phyloP scores from a whole-genome alignment of 1,284 basidiomycete genomes.

The Heliocybe sulcata region DNA sequence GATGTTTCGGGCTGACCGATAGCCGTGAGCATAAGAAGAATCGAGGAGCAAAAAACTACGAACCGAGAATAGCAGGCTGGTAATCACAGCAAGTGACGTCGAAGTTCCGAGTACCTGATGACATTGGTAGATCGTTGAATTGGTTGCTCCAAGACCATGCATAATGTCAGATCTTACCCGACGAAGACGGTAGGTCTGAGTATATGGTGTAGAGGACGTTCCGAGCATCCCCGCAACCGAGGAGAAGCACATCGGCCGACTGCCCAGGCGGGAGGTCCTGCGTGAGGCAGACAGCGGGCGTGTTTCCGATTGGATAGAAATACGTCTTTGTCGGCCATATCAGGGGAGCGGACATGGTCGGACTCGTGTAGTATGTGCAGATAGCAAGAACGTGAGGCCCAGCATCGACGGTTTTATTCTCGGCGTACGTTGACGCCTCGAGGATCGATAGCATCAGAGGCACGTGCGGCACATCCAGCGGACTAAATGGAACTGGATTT shows the following conservation, averaged over 20 bases:
- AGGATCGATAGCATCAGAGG: too few relatives aligned
- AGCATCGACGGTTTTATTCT: too few relatives aligned
- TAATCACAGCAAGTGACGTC: conserved; percentile 58
- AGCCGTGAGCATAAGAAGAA: not conserved
- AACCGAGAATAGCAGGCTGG: conserved; percentile 52
- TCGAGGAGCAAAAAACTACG: conserved; percentile 2
- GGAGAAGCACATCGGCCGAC: conserved; percentile 36
- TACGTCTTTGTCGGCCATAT: conserved; percentile 35
- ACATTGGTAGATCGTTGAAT: not conserved
- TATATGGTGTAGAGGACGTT: conserved; percentile 46
- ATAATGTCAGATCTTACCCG: conserved; percentile 8
- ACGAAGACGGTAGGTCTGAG: conserved; percentile 9
- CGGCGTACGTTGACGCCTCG: too few relatives aligned
- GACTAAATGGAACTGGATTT: too few relatives aligned
- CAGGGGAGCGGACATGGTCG: conserved; percentile 27
- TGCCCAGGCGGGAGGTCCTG: conserved; percentile 39
- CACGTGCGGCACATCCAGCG: too few relatives aligned
- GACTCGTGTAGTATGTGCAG: too few relatives aligned
- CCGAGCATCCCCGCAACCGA: conserved; percentile 53
- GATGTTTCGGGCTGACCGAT: conserved; percentile 30
- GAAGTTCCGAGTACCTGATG: conserved; percentile 27
- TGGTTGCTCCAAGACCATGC: not conserved
- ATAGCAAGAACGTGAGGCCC: too few relatives aligned
- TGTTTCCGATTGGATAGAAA: conserved; percentile 55
- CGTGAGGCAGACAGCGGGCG: conserved; percentile 41